A percentile compares a stretch with the other conserved stretches of the same genome.
phyloP scores from a whole-genome alignment of 441 rosid genomes.

The Biscutella laevigata region DNA sequence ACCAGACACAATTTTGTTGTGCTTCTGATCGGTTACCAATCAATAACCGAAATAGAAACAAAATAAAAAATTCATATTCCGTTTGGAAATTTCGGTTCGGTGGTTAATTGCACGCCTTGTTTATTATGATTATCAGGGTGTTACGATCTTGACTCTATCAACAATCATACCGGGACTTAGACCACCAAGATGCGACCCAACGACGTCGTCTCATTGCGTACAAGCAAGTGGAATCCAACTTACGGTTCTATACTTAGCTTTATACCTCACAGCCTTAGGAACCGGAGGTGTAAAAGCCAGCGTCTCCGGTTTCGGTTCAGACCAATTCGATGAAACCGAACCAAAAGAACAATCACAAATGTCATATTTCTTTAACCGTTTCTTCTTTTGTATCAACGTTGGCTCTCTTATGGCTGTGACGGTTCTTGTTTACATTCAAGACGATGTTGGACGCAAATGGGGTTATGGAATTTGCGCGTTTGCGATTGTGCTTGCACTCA shows the following conservation, averaged over 20 bases:
- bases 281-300: slow-evolving; percentile 92
- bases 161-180: slow-evolving; percentile 66
- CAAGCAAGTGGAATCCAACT: slow-evolving; percentile 58
- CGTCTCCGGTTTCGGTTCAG: slow-evolving; percentile 89
- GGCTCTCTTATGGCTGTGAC: slow-evolving; percentile 80
- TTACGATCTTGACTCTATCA: slow-evolving; percentile 67
- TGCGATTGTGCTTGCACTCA: slow-evolving; percentile 48
- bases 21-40: no score
- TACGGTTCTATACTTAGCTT: slow-evolving; percentile 50
- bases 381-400: slow-evolving; percentile 77
- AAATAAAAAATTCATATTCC: no score
- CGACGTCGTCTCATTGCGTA: slow-evolving; percentile 32
- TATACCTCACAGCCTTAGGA: slow-evolving; percentile 83
- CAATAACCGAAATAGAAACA: no score
- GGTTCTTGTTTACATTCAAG: slow-evolving; percentile 79
- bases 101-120: slow-evolving; percentile 4
- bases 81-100: no score
- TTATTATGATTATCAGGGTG: slow-evolving; percentile 42
- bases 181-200: slow-evolving; percentile 54
- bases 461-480: slow-evolving; percentile 78
- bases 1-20: no score
- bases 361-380: slow-evolving; percentile 77
- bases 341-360: slow-evolving; percentile 49
- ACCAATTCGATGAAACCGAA: slow-evolving; percentile 77
- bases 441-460: slow-evolving; percentile 69